Evolutionary conservation across 805 yeast genomes (phyloP), one percentile per base, ranked within the genome.

Genomic region (Saturnispora bothae): DNA sequence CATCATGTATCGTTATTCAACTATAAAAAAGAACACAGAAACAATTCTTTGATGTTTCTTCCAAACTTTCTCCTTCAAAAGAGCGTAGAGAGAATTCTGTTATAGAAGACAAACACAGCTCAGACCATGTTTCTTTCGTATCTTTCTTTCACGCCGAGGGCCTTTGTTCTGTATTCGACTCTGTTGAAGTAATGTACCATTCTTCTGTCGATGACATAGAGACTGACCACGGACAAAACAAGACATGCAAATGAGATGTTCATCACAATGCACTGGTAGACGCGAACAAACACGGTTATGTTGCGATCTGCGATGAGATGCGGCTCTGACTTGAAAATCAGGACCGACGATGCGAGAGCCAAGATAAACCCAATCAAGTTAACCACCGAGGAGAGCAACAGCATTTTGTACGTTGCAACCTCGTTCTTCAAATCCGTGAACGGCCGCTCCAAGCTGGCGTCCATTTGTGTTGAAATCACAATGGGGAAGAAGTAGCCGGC

Each of bases 401-500:
- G 48, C 2, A 46, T 46, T 33, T 43, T 47, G 35, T 47, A 56
- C 7, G 48, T 47, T 18, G 36, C 35, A 10, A 51, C 42, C 20
- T 54, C 60, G 14, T 48, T 40, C 17, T 43, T 31, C 18, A 56
- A 39, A 36, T 49, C 46, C 14, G 41, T 44, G 28, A 53, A 49
- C 8, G 59, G 60, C 32, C 42, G 37, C 5, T 43, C 49, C 1
- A 51, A 26, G 33, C 47, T 50, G 4, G 50, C 56, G 27, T 51
- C 53, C 34, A 48, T 39, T 17, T 51, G 36, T 22, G 48, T 34
- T 12, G 45, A 40, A 13, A 56, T 36, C 5, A 42, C 13, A 8
- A 56, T 29, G 3, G 60, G 59, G 18, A 55, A 46, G 29, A 49
- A 45, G 40, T 54, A 56, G 5, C 56, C 48, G 2, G 49, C 46